Evolutionary conservation across 2,329 filamentous ascomycete species (phyloP).

Genomic region (Onygena corvina): DNA sequence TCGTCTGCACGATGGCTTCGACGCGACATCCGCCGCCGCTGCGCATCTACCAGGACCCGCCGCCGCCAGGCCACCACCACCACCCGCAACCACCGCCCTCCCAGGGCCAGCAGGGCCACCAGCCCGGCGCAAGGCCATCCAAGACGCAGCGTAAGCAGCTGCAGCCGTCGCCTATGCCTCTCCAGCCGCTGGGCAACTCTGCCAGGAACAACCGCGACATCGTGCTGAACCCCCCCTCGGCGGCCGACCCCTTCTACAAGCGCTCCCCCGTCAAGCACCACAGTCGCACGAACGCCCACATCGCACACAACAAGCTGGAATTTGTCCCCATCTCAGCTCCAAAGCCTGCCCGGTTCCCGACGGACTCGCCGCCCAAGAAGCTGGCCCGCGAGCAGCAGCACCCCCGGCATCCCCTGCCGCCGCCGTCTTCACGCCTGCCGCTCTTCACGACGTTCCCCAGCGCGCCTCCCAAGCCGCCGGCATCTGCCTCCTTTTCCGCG

Average conservation of each 20-base stretch:
- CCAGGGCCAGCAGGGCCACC: conserved; percentile 20
- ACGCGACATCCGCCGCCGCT: conserved; percentile 36
- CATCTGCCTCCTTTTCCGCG: not conserved
- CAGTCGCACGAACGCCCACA: conserved; percentile 36
- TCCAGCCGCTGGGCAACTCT: conserved; percentile 32
- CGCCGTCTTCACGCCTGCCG: conserved; percentile 34
- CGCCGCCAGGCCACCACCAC: conserved; percentile 28
- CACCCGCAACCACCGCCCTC: conserved; percentile 22
- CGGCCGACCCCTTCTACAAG: conserved; percentile 35
- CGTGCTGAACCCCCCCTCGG: conserved; percentile 51
- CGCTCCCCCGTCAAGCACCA: conserved; percentile 59
- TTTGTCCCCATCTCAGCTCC: conserved; percentile 49
- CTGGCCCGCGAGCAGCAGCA: conserved; percentile 16
- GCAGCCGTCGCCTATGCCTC: conserved; percentile 43
- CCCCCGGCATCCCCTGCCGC: conserved; percentile 25
- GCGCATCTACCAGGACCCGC: conserved; percentile 48
- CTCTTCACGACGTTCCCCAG: conserved; percentile 42
- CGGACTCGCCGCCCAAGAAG: conserved; percentile 39
- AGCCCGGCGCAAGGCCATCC: conserved; percentile 17
- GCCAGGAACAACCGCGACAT: conserved; percentile 44
- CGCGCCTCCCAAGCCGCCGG: conserved; percentile 18
- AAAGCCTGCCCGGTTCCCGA: conserved; percentile 33
- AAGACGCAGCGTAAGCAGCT: conserved; percentile 30
- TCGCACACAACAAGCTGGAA: conserved; percentile 35
- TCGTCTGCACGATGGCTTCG: conserved; percentile 26